Evolutionary conservation across 2,329 filamentous ascomycete genomes (phyloP), one percentile per base, ranked within the genome.

Genomic region (Xylaria sp.): DNA sequence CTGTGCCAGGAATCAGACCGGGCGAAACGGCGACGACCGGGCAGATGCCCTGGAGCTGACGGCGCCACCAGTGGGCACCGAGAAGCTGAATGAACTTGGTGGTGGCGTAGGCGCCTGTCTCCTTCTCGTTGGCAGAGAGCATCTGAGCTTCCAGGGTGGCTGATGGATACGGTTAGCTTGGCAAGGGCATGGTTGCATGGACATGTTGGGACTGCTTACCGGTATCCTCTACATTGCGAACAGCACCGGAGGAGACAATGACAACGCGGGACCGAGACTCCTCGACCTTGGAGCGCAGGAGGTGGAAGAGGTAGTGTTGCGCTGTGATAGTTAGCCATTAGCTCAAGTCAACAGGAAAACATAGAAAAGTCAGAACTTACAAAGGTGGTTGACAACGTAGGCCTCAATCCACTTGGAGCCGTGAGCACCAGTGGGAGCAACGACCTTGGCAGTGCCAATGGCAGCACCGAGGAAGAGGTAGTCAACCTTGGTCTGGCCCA

Each of bases 51-150:
- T 64, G 58, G n/a, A 83, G 75, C 63, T 81, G 72, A 2, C 80
- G 79, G 1, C 79, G 79, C 81, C 81, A 83, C 80, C 80, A 83
- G 52, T 83, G 80, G 1, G 80, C 79, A 5, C 74, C 73, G 0
- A 83, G 75, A 0, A 83, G 74, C 62, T 80, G 79, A 0, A 76
- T 71, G 59, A 83, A 83, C 64, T 83, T 83, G 61, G 76, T 76
- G 47, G 74, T 71, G 7, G 63, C 19, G 61, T 83, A 83, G 7
- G 76, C 69, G 0, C 53, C 61, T 1, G 52, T 48, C 0, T 69
- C 64, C 0, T 69, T 68, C 2, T 74, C 76, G 0, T 79, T 76
- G 1, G 69, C 72, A 1, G 72, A 75, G 19, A 74, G 60, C 52
- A 70, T 63, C 34, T 73, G 64, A 6, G 63, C 52, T 16, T 71